A percentile compares a stretch with the other conserved stretches of the same genome.
phyloP scores from a whole-genome alignment of 176 grass and related monocot genomes.

The Avena atlantica region DNA sequence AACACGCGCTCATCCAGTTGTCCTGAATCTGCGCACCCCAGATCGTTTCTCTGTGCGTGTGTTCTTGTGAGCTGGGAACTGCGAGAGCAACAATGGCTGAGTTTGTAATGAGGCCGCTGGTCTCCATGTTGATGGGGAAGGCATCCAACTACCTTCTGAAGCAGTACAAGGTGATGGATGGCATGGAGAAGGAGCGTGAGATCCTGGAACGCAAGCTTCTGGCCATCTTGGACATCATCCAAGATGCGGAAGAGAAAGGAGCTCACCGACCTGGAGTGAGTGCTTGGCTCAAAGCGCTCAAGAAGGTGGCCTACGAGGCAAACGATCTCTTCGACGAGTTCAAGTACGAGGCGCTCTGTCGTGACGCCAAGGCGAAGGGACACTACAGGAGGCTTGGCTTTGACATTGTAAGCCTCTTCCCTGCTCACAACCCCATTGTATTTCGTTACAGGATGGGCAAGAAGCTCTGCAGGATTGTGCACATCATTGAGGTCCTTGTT shows the following conservation, averaged over 20 bases:
- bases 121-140: not conserved
- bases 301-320: conserved; percentile 37
- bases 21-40: not conserved
- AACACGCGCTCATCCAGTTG: not conserved
- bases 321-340: conserved; percentile 52
- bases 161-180: conserved; percentile 10
- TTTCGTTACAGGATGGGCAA: conserved; percentile 45
- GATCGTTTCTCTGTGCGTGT: not conserved
- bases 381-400: not conserved
- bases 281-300: conserved; percentile 28
- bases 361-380: conserved; percentile 35
- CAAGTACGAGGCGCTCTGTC: conserved; percentile 34
- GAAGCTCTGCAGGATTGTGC: conserved; percentile 45
- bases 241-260: conserved; percentile 11
- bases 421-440: not conserved
- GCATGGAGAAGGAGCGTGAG: not conserved
- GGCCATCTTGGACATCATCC: not conserved
- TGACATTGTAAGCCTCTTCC: not conserved
- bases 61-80: not conserved
- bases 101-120: not conserved
- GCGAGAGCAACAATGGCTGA: not conserved
- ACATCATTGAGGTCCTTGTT: not conserved
- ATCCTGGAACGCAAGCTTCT: not conserved
- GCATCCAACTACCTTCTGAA: not conserved
- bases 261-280: not conserved